Base-by-base conservation (phyloP, 257 asterid species). In the Rhazya stricta region DNA sequence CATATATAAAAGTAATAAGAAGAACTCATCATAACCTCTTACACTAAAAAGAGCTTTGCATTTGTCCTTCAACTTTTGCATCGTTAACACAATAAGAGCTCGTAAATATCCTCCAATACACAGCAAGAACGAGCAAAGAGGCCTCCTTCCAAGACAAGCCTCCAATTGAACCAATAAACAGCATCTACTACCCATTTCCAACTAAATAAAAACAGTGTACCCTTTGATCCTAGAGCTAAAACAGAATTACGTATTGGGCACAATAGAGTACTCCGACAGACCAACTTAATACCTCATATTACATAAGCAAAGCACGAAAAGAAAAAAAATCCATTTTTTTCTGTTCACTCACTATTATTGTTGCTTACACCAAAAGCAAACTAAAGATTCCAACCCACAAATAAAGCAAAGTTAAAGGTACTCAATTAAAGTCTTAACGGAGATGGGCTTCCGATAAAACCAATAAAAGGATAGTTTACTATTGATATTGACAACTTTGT, bases 311-410 rank as follows among this genome's bases (percentile, higher is more conserved):
- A 71, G 75, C 67, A 76, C 36, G 69, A 76, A 71, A 81, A 56
- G 75, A 74, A 79, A 79, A 75, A 78, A 58, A 82, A 37, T 79
- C 37, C 65, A 65, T 39, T 27, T 57, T 68, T 54, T 83, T 74
- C 60, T 54, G 77, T 65, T 62, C 66, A 51, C 73, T 69, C 79
- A 42, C 79, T 67, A 77, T 48, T 78, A 83, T 66, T 77, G 81
- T 92, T 86, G 91, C 93, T 86, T 88, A 80, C 70, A 71, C 78
- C 66, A 82, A 68, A 91, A 87, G 98, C 88, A 89, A 89, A 74
- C 68, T 69, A 69, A 82, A 85, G 85, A 87, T 86, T 84, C 91
- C 88, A 73, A 81, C 77, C 84, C 79, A 76, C 78, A 66, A 66
- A 67, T 74, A 77, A 81, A 85, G 87, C 71, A 75, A 76, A 78